These are phyloP conservation scores for Globisporangium nodosum DNA, from an alignment of 352 stramenopile species.

Conservation along the genomic window DNA sequence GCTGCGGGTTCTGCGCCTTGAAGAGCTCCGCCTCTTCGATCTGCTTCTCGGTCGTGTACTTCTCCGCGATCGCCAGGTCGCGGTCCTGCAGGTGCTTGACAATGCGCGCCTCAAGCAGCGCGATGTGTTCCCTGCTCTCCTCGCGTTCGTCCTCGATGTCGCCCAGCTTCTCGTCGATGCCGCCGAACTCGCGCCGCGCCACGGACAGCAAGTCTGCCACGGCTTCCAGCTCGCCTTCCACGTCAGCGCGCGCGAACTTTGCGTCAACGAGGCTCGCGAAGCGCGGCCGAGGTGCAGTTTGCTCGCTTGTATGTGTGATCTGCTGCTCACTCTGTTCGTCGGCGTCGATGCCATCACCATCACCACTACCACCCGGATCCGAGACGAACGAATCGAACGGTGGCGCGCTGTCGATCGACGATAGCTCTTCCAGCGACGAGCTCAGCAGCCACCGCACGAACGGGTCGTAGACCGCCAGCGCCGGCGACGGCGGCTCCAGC, in stretches of 20 bases:
- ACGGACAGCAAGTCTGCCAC: conserved; percentile 43
- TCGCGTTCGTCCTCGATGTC: conserved; percentile 37
- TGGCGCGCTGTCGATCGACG: conserved; percentile 19
- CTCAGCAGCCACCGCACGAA: conserved; percentile 62
- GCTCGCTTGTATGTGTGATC: neutral
- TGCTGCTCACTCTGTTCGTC: neutral
- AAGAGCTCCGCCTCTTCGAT: conserved; percentile 56
- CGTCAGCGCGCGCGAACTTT: conserved; percentile 28
- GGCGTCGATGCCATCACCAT: neutral
- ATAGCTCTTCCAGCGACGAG: conserved; percentile 37
- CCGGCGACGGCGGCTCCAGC: conserved; percentile 27
- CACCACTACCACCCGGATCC: neutral
- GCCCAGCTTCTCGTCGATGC: conserved; percentile 35
- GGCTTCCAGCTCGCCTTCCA: conserved; percentile 43
- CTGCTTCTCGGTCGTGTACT: conserved; percentile 62
- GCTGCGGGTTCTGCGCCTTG: conserved; percentile 27
- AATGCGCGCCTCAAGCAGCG: conserved; percentile 61
- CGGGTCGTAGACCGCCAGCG: conserved; percentile 33
- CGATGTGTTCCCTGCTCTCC: conserved; percentile 40
- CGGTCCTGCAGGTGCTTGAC: conserved; percentile 71
- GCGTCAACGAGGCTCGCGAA: conserved; percentile 11
- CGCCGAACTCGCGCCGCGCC: conserved; percentile 33
- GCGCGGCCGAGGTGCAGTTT: neutral
- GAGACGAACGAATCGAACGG: conserved; percentile 16
- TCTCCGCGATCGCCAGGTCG: conserved; percentile 63